Conservation (phyloP, 768 basidiomycete genomes). For the Suillus hirtellus region DNA sequence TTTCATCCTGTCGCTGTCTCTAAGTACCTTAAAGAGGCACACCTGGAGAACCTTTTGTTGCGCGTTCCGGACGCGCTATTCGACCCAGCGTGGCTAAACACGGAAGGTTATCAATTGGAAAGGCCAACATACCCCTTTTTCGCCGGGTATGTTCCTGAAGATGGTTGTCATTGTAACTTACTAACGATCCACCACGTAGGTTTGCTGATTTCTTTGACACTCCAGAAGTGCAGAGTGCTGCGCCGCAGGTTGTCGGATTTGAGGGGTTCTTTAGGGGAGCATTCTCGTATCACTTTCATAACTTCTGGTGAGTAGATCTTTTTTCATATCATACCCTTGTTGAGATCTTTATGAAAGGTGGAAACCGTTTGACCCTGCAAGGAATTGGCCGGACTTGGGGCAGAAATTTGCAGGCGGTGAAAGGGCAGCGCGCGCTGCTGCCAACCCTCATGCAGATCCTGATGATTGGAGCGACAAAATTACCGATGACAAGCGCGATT, state of each 20-base stretch:
- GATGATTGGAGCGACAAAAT: slow-evolving; percentile 38
- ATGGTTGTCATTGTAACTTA: slow-evolving; percentile 6
- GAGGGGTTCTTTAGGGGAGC: slow-evolving; percentile 92
- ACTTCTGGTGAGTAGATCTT: slow-evolving; percentile 66
- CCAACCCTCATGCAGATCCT: slow-evolving; percentile 21
- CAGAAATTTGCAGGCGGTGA: slow-evolving; percentile 75
- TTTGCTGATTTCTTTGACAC: slow-evolving; percentile 85
- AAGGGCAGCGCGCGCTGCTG: slow-evolving; percentile 51
- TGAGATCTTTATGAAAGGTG: slow-evolving; percentile 56
- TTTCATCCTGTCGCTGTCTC: slow-evolving; percentile 96
- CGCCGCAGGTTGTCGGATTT: slow-evolving; percentile 82
- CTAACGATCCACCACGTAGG: slow-evolving; percentile 37
- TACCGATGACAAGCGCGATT: slow-evolving; percentile 67
- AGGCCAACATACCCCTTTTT: slow-evolving; percentile 93
- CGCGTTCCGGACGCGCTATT: slow-evolving; percentile 90
- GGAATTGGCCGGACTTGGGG: slow-evolving; percentile 92
- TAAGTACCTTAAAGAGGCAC: slow-evolving; percentile 80
- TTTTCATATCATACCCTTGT: neutral
- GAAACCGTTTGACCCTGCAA: slow-evolving; percentile 85
- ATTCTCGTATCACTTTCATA: slow-evolving; percentile 94
- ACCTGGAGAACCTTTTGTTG: slow-evolving; percentile 72
- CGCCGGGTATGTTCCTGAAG: slow-evolving; percentile 54
- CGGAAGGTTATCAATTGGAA: slow-evolving; percentile 85
- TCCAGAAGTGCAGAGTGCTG: slow-evolving; percentile 64
- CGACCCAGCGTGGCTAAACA: slow-evolving; percentile 93